A percentile compares a stretch with the other conserved stretches of the same genome.
Conservation (phyloP, 495 filamentous ascomycete species). For the Trichoderma gamsii region DNA sequence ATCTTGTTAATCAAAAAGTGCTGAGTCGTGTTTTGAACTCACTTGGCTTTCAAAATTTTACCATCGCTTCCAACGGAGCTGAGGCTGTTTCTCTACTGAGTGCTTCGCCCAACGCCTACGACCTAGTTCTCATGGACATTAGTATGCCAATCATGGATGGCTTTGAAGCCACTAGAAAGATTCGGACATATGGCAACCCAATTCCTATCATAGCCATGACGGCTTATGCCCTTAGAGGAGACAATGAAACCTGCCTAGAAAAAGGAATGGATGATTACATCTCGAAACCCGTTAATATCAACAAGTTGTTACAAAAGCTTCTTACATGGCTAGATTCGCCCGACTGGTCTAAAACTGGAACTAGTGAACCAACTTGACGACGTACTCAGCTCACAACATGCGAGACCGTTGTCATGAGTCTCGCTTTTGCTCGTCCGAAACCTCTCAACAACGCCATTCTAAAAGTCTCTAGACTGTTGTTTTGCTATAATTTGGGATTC, state of each 20-base stretch:
- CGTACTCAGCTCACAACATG: neutral
- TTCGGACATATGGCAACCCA: constrained; percentile 47
- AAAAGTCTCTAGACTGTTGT: neutral
- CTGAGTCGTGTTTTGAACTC: constrained; percentile 52
- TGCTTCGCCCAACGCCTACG: constrained; percentile 44
- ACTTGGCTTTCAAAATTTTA: constrained; percentile 49
- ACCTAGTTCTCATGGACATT: constrained; percentile 59
- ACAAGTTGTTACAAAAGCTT: constrained; percentile 32
- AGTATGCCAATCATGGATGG: constrained; percentile 65
- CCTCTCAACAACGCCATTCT: neutral
- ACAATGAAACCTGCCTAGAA: constrained; percentile 51
- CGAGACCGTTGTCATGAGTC: neutral
- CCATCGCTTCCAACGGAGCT: constrained; percentile 49
- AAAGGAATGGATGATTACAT: constrained; percentile 60
- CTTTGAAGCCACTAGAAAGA: constrained; percentile 50
- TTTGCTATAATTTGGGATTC: neutral
- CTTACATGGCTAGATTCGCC: constrained; percentile 38
- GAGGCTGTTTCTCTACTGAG: constrained; percentile 51
- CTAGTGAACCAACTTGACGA: neutral
- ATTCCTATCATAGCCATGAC: constrained; percentile 61
- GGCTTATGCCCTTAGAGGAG: constrained; percentile 57
- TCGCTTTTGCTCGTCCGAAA: too few species aligned
- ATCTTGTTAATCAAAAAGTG: constrained; percentile 58
- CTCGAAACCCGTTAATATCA: constrained; percentile 52
- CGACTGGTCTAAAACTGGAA: neutral